phyloP scores from a whole-genome alignment of 164 flowering plant species.

The Annona squamosa region DNA sequence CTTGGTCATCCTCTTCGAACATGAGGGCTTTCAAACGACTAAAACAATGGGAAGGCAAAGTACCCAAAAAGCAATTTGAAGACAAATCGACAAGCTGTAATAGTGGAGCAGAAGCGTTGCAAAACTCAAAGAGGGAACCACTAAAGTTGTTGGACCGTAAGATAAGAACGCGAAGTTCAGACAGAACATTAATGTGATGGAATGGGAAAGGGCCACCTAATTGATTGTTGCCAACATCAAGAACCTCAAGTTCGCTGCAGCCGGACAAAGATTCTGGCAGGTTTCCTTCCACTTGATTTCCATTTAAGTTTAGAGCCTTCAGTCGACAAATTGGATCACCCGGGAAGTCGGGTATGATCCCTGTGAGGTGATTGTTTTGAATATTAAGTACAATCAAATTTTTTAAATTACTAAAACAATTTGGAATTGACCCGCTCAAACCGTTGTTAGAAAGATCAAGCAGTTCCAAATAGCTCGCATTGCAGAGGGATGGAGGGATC shows the following conservation, averaged over 20 bases:
- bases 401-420: slow-evolving; percentile 29
- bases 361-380: slow-evolving; percentile 29
- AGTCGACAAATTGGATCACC: slow-evolving; percentile 19
- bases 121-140: no score
- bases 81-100: slow-evolving; percentile 54
- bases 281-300: slow-evolving; percentile 33
- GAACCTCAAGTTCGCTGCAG: neutral
- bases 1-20: neutral
- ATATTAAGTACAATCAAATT: slow-evolving; percentile 32
- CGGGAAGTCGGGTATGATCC: slow-evolving; percentile 29
- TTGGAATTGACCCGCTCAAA: slow-evolving; percentile 7
- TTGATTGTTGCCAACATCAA: slow-evolving; percentile 37
- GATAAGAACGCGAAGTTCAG: slow-evolving; percentile 37
- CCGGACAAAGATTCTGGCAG: slow-evolving; percentile 41
- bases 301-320: slow-evolving; percentile 31
- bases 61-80: slow-evolving; percentile 37
- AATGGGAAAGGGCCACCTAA: slow-evolving; percentile 39
- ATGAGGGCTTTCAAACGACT: slow-evolving; percentile 35
- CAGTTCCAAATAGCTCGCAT: slow-evolving; percentile 22
- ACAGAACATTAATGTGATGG: slow-evolving; percentile 18
- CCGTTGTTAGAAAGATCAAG: slow-evolving; percentile 48
- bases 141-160: no score
- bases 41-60: slow-evolving; percentile 14
- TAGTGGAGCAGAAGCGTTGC: slow-evolving; percentile 22
- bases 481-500: slow-evolving; percentile 17